These are phyloP conservation scores for Paecilomyces fulvus DNA, from an alignment of 2,329 filamentous ascomycete genomes.

Conservation along the genomic window DNA sequence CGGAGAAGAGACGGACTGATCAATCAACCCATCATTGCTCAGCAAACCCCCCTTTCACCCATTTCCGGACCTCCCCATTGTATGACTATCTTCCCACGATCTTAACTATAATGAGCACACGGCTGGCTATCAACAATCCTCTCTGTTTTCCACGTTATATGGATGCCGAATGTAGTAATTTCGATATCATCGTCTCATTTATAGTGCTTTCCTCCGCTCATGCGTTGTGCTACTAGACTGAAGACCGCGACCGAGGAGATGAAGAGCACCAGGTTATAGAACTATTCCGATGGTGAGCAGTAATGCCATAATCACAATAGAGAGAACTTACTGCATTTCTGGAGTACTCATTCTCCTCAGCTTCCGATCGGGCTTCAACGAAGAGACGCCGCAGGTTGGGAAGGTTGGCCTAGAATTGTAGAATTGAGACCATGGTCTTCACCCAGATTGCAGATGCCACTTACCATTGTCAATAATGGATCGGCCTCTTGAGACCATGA, in stretches of 20 bases:
- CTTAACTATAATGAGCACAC: background rate
- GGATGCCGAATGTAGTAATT: background rate
- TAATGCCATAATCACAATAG: background rate
- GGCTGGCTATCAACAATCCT: background rate
- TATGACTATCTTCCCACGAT: background rate
- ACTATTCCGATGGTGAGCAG: conserved; percentile 41
- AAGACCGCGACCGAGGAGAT: conserved; percentile 94
- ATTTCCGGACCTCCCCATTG: background rate
- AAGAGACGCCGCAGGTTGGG: conserved; percentile 95
- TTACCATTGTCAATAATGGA: conserved; percentile 5
- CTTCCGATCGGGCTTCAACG: conserved; percentile 84
- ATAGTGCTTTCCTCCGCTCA: conserved; percentile 43
- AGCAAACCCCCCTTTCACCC: background rate
- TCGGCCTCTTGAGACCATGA: background rate
- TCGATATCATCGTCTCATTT: conserved; percentile 15
- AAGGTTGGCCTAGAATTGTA: conserved; percentile 46
- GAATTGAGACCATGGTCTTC: background rate
- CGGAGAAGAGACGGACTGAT: conserved; percentile 52
- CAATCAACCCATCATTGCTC: conserved; percentile 11
- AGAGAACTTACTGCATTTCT: conserved; percentile 66
- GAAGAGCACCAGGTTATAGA: conserved; percentile 95
- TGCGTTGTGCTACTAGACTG: conserved; percentile 82
- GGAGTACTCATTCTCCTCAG: conserved; percentile 90
- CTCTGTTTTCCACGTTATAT: background rate
- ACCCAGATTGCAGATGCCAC: background rate